Percentiles rank a stretch among this genome's conserved stretches.
Evolutionary conservation across 257 asterid species (phyloP).

Genomic region (Phtheirospermum japonicum): DNA sequence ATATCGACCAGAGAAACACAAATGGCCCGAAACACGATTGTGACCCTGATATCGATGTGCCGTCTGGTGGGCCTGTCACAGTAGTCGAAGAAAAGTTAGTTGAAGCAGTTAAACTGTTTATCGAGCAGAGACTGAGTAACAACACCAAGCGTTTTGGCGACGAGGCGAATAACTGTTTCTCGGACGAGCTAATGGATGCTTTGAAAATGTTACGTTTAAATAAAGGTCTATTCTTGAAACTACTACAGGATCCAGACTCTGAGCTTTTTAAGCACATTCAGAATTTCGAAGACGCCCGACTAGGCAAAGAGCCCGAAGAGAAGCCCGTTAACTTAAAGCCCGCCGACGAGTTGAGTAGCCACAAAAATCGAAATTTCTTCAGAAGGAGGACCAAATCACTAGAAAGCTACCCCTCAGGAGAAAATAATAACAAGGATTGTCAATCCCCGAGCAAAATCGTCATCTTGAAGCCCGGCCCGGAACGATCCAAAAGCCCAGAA

Average conservation of each 20-base stretch:
- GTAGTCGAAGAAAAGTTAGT: constrained; percentile 57
- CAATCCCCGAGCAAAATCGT: constrained; percentile 60
- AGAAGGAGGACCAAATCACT: constrained; percentile 77
- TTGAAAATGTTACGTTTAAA: constrained; percentile 50
- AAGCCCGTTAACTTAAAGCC: constrained; percentile 35
- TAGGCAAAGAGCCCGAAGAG: constrained; percentile 41
- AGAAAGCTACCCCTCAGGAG: constrained; percentile 48
- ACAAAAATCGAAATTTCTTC: constrained; percentile 54
- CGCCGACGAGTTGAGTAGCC: constrained; percentile 49
- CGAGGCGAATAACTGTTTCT: constrained; percentile 42
- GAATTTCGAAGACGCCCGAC: constrained; percentile 40
- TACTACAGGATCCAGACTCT: constrained; percentile 62
- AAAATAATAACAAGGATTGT: constrained; percentile 40
- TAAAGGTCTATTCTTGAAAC: constrained; percentile 53
- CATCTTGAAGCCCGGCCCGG: constrained; percentile 71
- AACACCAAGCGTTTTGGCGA: constrained; percentile 43
- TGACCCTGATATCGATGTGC: constrained; percentile 32
- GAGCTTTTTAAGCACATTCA: constrained; percentile 48
- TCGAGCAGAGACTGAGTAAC: constrained; percentile 46
- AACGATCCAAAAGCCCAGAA: constrained; percentile 42
- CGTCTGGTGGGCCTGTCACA: constrained; percentile 33
- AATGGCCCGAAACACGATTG: constrained; percentile 32
- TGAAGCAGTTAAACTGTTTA: constrained; percentile 58
- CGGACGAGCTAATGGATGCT: constrained; percentile 70
- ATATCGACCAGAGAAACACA: constrained; percentile 32